These are phyloP conservation scores for Mycena haematopus DNA, from an alignment of 768 basidiomycete species.

Conservation along the genomic window DNA sequence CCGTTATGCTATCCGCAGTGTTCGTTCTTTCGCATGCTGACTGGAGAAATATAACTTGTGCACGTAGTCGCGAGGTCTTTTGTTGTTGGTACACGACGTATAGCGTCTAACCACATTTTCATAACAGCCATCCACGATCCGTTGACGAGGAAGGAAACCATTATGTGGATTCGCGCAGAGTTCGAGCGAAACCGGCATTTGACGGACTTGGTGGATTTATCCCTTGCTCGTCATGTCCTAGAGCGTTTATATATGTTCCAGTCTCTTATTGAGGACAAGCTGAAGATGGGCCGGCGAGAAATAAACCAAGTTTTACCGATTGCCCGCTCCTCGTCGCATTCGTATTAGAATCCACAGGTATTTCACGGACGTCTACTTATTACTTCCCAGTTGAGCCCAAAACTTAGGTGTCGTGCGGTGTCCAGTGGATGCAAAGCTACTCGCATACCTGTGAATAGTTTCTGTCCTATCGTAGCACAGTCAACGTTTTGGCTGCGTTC, in stretches of 20 bases:
- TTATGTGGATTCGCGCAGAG: slow-evolving; percentile 75
- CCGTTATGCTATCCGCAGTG: slow-evolving; percentile 71
- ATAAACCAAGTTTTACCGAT: slow-evolving; percentile 63
- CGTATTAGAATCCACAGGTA: neutral
- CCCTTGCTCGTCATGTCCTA: neutral
- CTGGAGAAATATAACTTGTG: slow-evolving; percentile 32
- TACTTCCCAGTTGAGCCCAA: neutral
- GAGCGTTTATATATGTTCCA: slow-evolving; percentile 35
- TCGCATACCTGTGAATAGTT: too few species aligned
- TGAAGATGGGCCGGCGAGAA: slow-evolving; percentile 64
- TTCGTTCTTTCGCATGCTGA: slow-evolving; percentile 46
- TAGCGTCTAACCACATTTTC: slow-evolving; percentile 9
- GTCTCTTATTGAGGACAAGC: slow-evolving; percentile 65
- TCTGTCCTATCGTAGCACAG: too few species aligned
- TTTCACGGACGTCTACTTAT: neutral
- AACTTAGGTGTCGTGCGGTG: too few species aligned
- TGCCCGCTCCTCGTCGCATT: neutral
- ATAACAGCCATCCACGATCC: slow-evolving; percentile 66
- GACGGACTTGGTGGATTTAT: slow-evolving; percentile 55
- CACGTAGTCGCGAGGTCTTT: slow-evolving; percentile 27
- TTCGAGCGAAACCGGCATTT: slow-evolving; percentile 68
- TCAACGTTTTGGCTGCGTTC: too few species aligned
- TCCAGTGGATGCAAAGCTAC: too few species aligned
- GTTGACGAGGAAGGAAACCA: slow-evolving; percentile 65
- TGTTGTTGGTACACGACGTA: neutral